Base-by-base conservation (phyloP, 768 basidiomycete genomes). In the Gelatoporia subvermispora region DNA sequence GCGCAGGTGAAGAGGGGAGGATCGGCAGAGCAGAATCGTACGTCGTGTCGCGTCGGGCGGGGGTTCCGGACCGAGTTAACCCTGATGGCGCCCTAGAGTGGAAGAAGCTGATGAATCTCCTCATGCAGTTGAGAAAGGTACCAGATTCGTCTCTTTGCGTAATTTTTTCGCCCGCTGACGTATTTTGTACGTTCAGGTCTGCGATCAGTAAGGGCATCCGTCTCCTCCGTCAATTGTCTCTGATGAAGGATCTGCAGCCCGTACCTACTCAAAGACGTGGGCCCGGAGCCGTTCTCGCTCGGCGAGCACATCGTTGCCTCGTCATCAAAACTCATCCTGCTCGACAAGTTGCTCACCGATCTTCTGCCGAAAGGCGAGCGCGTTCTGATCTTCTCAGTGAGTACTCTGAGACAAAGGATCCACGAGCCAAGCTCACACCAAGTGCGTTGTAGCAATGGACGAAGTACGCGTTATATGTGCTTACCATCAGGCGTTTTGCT, bases 311-410 rank as follows among this genome's bases (percentile, higher is more conserved):
- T 80, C 16, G 74, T 81, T 21, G 72, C 76, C 8, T 65, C 78
- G 4, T 82, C 80, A 4, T 74, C 77, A 1, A 84, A 84, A 55
- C 54, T 78, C 39, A 73, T 78, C 20, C 68, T 66, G 20, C 72
- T 83, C 28, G 82, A 84, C 68, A 84, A 84, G 55, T 60, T 84
- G 10, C 68, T 84, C 21, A 66, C 68, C 8, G 72, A 81, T 41
- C 65, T 77, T 42, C 67, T 84, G 8, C 79, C 81, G 0, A 78
- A 76, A 55, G 79, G 74, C 44, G 82, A 84, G 54, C 70, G 75
- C 25, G 81, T 84, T 15, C 69, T 88, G 17, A 81, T 88, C 20
- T 88, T 87, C 64, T 81, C 83, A 51, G 82, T 79, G 49, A 39
- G 76, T 66, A 20, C 47, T 5, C 11, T 24, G 11, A 11, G 43